These are phyloP conservation scores for Mayamaea pseudoterrestris DNA, from an alignment of 108 stramenopile species.

Conservation along the genomic window DNA sequence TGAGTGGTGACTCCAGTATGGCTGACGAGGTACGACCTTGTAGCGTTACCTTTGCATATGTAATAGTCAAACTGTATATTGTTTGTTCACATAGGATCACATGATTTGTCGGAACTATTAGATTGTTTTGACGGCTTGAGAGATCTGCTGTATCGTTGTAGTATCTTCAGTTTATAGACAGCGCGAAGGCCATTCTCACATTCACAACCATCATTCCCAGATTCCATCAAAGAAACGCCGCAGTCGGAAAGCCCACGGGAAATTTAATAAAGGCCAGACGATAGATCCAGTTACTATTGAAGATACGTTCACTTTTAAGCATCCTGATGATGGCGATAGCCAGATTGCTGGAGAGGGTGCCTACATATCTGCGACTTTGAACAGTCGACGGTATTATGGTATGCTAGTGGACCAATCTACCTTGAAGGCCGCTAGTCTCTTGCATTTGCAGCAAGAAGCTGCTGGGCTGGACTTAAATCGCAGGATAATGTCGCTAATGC, in stretches of 20 bases:
- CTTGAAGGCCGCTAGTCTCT: slow-evolving; percentile 22
- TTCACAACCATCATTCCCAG: no score
- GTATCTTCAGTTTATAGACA: no score
- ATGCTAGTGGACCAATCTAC: slow-evolving; percentile 31
- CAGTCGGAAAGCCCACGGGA: slow-evolving; percentile 9
- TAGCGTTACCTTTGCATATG: no score
- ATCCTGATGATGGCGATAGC: not conserved
- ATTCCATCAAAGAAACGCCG: not conserved
- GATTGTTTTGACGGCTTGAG: no score
- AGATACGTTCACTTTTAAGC: slow-evolving; percentile 20
- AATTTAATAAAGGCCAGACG: slow-evolving; percentile 19
- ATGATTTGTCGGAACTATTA: no score
- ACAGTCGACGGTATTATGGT: slow-evolving; percentile 44
- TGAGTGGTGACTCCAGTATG: no score
- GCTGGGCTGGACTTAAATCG: slow-evolving; percentile 31
- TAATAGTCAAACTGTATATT: no score
- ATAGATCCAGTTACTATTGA: slow-evolving; percentile 36
- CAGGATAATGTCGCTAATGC: slow-evolving; percentile 17
- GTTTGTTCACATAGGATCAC: no score
- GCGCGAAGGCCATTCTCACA: no score
- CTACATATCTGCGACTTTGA: slow-evolving; percentile 28
- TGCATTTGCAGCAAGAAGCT: slow-evolving; percentile 33
- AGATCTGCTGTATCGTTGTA: no score
- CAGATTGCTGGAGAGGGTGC: slow-evolving; percentile 33
- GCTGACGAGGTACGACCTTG: no score